Conservation (phyloP, 2,329 filamentous ascomycete species). For the Aspergillus tanneri region DNA sequence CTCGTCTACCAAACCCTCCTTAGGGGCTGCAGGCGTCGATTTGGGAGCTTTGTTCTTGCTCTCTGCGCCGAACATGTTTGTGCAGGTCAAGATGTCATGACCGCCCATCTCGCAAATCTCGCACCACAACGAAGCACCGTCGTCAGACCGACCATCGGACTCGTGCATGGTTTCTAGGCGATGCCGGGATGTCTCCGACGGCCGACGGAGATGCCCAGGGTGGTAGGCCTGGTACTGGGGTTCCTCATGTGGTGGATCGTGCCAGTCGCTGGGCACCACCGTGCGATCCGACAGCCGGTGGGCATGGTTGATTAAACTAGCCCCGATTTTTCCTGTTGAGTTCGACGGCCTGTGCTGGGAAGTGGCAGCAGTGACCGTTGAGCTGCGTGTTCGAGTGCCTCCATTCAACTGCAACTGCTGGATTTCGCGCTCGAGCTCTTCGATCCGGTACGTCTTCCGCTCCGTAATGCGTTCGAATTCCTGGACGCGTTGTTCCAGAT, state of each 20-base stretch:
- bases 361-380: conserved; percentile 36
- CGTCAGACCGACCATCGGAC: conserved; percentile 60
- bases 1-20: conserved; percentile 16
- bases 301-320: conserved; percentile 31
- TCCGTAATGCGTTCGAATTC: conserved; percentile 74
- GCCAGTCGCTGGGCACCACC: conserved; percentile 44
- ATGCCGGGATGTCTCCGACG: conserved; percentile 28
- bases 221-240: conserved; percentile 25
- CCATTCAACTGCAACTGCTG: conserved; percentile 42
- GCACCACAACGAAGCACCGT: conserved; percentile 78
- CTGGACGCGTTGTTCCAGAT: conserved; percentile 75
- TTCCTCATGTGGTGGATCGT: conserved; percentile 31
- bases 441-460: conserved; percentile 70
- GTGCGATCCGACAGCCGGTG: conserved; percentile 46
- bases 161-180: conserved; percentile 44
- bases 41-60: conserved; percentile 20
- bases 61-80: conserved; percentile 71
- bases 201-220: conserved; percentile 27
- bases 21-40: conserved; percentile 12
- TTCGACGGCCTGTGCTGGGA: conserved; percentile 35
- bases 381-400: conserved; percentile 33
- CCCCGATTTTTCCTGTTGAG: conserved; percentile 28
- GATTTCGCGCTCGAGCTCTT: conserved; percentile 81
- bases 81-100: conserved; percentile 92
- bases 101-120: conserved; percentile 92